Conservation (phyloP, 2,329 filamentous ascomycete species). For the Myriangium duriaei region DNA sequence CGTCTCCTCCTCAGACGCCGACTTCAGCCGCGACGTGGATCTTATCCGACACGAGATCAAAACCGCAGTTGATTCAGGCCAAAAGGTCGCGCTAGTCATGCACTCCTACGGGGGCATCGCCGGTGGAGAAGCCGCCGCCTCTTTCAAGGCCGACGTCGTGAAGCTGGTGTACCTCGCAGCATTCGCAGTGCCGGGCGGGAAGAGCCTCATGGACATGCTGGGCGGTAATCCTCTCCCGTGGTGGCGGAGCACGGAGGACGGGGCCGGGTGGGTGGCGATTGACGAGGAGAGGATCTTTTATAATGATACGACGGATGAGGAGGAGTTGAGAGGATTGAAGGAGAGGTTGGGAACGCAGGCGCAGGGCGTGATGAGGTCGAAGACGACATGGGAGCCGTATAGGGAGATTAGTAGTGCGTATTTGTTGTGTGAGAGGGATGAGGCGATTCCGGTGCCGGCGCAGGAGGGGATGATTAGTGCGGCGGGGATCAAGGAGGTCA, state of each 20-base stretch:
- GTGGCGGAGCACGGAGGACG: slow-evolving; percentile 1
- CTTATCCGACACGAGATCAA: slow-evolving; percentile 14
- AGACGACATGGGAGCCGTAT: slow-evolving; percentile 24
- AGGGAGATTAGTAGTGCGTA: slow-evolving; percentile 29
- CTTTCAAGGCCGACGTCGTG: slow-evolving; percentile 14
- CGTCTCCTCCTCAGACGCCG: slow-evolving; percentile 13
- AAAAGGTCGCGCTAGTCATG: slow-evolving; percentile 19
- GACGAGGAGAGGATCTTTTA: slow-evolving; percentile 21
- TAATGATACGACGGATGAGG: slow-evolving; percentile 21
- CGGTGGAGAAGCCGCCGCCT: slow-evolving; percentile 16
- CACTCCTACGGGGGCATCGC: slow-evolving; percentile 21
- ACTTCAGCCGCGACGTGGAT: slow-evolving; percentile 15
- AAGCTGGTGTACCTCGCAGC: slow-evolving; percentile 17
- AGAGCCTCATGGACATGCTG: slow-evolving; percentile 13
- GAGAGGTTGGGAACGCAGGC: slow-evolving; percentile 19
- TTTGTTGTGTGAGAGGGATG: slow-evolving; percentile 29
- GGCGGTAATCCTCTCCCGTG: slow-evolving; percentile 10
- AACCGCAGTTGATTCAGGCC: slow-evolving; percentile 13
- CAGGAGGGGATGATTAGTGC: slow-evolving; percentile 27
- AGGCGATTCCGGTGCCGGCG: slow-evolving; percentile 23
- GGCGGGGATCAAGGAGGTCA: slow-evolving; percentile 13
- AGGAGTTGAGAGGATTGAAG: slow-evolving; percentile 13
- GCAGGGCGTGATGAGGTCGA: slow-evolving; percentile 15
- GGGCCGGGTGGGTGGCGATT: slow-evolving; percentile 8
- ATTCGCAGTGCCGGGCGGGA: slow-evolving; percentile 16